Percentiles rank a stretch among this genome's conserved stretches.
Conservation (phyloP, 202 grass and related monocot genomes). For the Setaria italica region DNA sequence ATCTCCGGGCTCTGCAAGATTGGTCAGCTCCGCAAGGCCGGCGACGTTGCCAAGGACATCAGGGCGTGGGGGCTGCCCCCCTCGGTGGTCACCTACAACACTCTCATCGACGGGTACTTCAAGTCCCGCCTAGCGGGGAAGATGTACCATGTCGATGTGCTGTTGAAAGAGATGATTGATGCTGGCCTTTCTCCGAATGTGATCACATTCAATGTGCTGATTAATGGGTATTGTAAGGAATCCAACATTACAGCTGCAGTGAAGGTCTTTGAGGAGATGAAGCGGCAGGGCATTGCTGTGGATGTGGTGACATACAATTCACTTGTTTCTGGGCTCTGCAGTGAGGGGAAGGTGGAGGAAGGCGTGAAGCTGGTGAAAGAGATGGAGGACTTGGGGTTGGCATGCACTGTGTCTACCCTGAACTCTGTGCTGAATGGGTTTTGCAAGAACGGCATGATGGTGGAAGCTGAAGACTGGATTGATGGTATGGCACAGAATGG, state of each 20-base stretch:
- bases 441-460: slow-evolving; percentile 77
- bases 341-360: slow-evolving; percentile 63
- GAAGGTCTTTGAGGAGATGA: slow-evolving; percentile 82
- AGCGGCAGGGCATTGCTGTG: slow-evolving; percentile 55
- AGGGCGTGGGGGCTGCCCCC: slow-evolving; percentile 73
- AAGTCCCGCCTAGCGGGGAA: slow-evolving; percentile 68
- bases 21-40: slow-evolving; percentile 69
- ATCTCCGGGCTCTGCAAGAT: slow-evolving; percentile 77
- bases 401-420: slow-evolving; percentile 49
- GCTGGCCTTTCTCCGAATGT: slow-evolving; percentile 55
- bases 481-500: slow-evolving; percentile 54
- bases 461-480: slow-evolving; percentile 63
- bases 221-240: slow-evolving; percentile 75
- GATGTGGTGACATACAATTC: slow-evolving; percentile 61
- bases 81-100: slow-evolving; percentile 71
- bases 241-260: slow-evolving; percentile 66
- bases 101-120: slow-evolving; percentile 70
- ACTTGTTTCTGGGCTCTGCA: slow-evolving; percentile 65
- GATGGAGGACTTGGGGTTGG: slow-evolving; percentile 61
- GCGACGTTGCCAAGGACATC: slow-evolving; percentile 77
- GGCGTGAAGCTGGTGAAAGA: slow-evolving; percentile 64
- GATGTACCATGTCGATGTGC: slow-evolving; percentile 81
- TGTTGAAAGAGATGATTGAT: slow-evolving; percentile 82
- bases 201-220: slow-evolving; percentile 80
- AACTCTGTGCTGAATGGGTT: slow-evolving; percentile 78